Conservation (phyloP, 2,329 filamentous ascomycete genomes). For the Setomelanomma holmii region DNA sequence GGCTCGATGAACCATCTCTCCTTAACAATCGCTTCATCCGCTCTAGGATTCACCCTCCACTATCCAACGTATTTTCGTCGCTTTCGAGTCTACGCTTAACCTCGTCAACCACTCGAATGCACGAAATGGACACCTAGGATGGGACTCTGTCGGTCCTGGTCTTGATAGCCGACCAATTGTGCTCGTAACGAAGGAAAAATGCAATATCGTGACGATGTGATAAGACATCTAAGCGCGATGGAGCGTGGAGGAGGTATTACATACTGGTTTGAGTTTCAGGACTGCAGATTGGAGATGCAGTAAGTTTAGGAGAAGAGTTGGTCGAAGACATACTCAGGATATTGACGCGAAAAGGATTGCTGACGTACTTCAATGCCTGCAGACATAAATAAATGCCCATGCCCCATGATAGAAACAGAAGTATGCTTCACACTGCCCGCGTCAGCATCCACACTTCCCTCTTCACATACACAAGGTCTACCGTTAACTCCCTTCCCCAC, state of each 20-base stretch:
- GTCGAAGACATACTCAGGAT: too few species aligned
- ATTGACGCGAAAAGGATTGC: too few species aligned
- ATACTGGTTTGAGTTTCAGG: neutral
- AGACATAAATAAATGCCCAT: too few species aligned
- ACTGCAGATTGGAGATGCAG: neutral
- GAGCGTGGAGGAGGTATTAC: neutral
- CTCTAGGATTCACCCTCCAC: neutral
- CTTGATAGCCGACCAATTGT: neutral
- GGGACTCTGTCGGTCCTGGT: neutral
- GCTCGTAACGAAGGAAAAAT: neutral
- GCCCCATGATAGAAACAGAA: too few species aligned
- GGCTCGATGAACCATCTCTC: neutral
- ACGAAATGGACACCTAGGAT: neutral
- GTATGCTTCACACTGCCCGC: too few species aligned
- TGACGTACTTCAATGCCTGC: too few species aligned
- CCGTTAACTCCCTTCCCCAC: too few species aligned
- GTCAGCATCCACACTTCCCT: too few species aligned
- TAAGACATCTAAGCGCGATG: neutral
- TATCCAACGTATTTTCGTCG: neutral
- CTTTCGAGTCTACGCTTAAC: neutral
- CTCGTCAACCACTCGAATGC: neutral
- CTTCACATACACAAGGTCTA: too few species aligned
- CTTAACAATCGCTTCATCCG: neutral
- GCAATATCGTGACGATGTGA: neutral
- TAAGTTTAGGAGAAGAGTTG: too few species aligned